A percentile compares a stretch with the other conserved stretches of the same genome.
These are phyloP conservation scores for Cladobotryum protrusum DNA, from an alignment of 2,329 filamentous ascomycete genomes.

Conservation along the genomic window DNA sequence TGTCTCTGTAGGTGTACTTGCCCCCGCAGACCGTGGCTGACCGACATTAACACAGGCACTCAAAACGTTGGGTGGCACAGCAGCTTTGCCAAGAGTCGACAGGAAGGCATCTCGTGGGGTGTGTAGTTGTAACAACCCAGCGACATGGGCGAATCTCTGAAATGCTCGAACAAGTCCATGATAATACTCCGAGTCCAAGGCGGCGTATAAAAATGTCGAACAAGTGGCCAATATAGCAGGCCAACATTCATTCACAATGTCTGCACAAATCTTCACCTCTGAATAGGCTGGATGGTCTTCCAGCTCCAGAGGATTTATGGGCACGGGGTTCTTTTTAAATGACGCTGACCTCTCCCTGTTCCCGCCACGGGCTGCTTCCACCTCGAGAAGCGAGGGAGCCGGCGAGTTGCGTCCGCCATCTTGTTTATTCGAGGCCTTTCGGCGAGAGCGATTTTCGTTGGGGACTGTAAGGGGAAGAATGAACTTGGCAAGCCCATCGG, in stretches of 20 bases:
- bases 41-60: slow-evolving; percentile 52
- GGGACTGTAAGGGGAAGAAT: slow-evolving; percentile 86
- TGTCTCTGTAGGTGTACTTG: slow-evolving; percentile 42
- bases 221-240: slow-evolving; percentile 90
- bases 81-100: slow-evolving; percentile 87
- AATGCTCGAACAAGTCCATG: slow-evolving; percentile 87
- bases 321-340: slow-evolving; percentile 68
- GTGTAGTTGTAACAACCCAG: slow-evolving; percentile 73
- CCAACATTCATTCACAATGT: slow-evolving; percentile 88
- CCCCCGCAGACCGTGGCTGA: slow-evolving; percentile 35
- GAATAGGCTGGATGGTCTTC: slow-evolving; percentile 64
- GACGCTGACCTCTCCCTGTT: slow-evolving; percentile 56
- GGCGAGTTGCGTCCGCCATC: slow-evolving; percentile 40
- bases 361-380: slow-evolving; percentile 26
- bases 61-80: slow-evolving; percentile 75
- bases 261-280: slow-evolving; percentile 71
- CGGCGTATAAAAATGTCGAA: slow-evolving; percentile 89
- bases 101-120: slow-evolving; percentile 92
- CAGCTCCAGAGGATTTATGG: slow-evolving; percentile 74
- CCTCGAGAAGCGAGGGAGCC: slow-evolving; percentile 30
- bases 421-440: slow-evolving; percentile 36
- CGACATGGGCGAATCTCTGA: slow-evolving; percentile 91
- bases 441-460: slow-evolving; percentile 53
- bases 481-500: slow-evolving; percentile 88
- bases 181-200: slow-evolving; percentile 89